Evolutionary conservation across 148 eudicot species (phyloP).

Genomic region (Persicaria tinctoria): DNA sequence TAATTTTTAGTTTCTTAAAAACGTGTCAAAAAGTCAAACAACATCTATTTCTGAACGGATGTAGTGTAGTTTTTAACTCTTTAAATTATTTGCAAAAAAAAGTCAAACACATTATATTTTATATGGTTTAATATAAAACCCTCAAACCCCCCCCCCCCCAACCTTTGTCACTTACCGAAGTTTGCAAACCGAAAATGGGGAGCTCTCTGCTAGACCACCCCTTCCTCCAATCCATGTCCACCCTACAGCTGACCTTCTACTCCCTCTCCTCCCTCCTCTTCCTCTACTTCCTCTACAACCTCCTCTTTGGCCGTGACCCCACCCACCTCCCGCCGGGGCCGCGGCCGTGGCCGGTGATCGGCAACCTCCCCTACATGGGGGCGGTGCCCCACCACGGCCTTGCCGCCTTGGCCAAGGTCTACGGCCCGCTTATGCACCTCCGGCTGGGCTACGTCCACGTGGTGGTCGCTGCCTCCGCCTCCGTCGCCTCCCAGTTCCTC

Average conservation of each 20-base stretch:
- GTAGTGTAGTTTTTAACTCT: no score
- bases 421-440: conserved; percentile 74
- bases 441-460: conserved; percentile 64
- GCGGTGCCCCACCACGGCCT: conserved; percentile 63
- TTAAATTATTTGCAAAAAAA: no score
- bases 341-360: conserved; percentile 75
- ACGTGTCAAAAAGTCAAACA: no score
- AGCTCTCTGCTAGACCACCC: no score
- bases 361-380: conserved; percentile 80
- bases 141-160: no score
- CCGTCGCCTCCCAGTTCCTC: conserved; percentile 59
- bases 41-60: no score
- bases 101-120: no score
- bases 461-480: conserved; percentile 76
- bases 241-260: conserved; percentile 22
- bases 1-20: no score
- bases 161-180: no score
- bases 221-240: conserved; percentile 15
- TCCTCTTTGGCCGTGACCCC: conserved; percentile 13
- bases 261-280: conserved; percentile 13
- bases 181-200: not conserved
- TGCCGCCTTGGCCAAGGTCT: conserved; percentile 43
- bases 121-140: no score
- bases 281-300: not conserved
- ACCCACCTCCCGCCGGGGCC: conserved; percentile 75